Evolutionary conservation across 225 moss, liverwort and hornwort genomes (phyloP).

Genomic region (Rhytidiadelphus loreus): DNA sequence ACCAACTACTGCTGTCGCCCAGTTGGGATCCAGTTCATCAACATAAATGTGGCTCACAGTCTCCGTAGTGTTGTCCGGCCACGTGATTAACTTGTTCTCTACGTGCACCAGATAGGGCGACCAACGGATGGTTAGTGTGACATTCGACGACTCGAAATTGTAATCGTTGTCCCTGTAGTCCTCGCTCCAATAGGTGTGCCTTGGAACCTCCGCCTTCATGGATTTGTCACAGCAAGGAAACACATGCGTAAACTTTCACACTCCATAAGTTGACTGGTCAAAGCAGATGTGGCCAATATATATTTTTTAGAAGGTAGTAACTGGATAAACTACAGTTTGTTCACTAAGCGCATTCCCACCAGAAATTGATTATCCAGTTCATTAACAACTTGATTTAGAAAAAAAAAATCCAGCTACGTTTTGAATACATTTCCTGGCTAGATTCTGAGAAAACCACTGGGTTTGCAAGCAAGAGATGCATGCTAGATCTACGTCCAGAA

Average conservation of each 20-base stretch:
- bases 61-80: slow-evolving; percentile 16
- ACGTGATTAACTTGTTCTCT: slow-evolving; percentile 14
- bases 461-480: background rate
- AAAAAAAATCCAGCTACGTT: background rate
- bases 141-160: slow-evolving; percentile 31
- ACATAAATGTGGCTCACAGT: slow-evolving; percentile 31
- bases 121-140: slow-evolving; percentile 54
- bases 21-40: slow-evolving; percentile 52
- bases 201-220: slow-evolving; percentile 60
- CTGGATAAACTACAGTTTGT: background rate
- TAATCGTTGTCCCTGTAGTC: slow-evolving; percentile 19
- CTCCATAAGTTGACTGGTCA: background rate
- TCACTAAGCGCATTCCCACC: background rate
- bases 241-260: background rate
- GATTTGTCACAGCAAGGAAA: background rate
- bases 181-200: background rate
- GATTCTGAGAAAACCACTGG: background rate
- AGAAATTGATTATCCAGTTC: background rate
- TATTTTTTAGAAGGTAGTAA: background rate
- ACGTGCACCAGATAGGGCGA: slow-evolving; percentile 64
- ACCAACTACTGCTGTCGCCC: slow-evolving; percentile 28
- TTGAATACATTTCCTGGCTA: background rate
- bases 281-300: background rate
- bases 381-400: background rate
- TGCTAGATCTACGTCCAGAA: background rate